Evolutionary conservation across 208 protist genomes (phyloP), one percentile per base, ranked within the genome.

Genomic region (Wallacemonas sp.): DNA sequence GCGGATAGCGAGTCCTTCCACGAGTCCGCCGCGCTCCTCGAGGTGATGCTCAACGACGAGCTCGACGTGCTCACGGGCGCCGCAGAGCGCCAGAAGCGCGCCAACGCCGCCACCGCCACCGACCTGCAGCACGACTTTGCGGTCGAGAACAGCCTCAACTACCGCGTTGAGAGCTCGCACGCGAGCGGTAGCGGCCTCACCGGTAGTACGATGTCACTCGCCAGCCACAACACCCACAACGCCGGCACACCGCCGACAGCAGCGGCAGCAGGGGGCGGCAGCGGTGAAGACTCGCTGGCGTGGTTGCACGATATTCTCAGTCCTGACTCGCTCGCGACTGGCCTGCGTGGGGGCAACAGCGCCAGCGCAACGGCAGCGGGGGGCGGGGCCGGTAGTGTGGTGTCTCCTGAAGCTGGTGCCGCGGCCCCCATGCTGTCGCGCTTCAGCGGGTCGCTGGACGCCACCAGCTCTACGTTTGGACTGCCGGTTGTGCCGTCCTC

Each of bases 271-370:
- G 64, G 50, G 1, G 69, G 65, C 12, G 66, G 73, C 22, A 64
- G 38, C 0, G 77, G 70, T 54, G 71, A 81, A 12, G 89, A 94
- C 44, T 84, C 89, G 3, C 76, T 95, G 28, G 81, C 89, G 42
- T 95, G 89, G 86, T 63, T 95, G 71, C 86, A 95, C 66, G 86
- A 95, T 48, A 80, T 95, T 18, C 70, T 94, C 55, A 76, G 81
- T 1, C 83, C 89, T 0, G 76, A 87, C 25, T 67, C 78, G 20
- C 69, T 81, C 23, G 46, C 78, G 28, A 61, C 62, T 1, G 65
- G 65, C 18, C 63, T 72, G 33, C 25, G 29, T 10, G 62, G 67
- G 29, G 57, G 59, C 1, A 50, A 23, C n/a, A n/a, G n/a, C n/a
- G n/a, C n/a, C n/a, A 36, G 22, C 4, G 16, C 20, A 10, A 32